Evolutionary conservation across 2,329 filamentous ascomycete genomes (phyloP).

Genomic region (Colletotrichum navitas): DNA sequence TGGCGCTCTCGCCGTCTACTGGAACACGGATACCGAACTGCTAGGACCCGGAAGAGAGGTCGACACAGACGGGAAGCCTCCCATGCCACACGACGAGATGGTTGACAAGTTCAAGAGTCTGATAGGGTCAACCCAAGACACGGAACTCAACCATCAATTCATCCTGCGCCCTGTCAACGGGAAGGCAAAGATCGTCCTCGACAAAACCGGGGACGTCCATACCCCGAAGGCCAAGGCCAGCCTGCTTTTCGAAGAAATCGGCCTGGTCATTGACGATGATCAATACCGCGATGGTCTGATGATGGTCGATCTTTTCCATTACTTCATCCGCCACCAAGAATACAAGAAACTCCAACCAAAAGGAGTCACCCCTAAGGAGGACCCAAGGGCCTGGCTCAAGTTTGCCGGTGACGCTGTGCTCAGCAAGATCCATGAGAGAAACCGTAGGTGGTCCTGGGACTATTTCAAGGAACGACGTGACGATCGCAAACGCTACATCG

Average conservation of each 20-base stretch:
- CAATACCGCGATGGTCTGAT: constrained; percentile 98
- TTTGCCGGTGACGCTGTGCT: constrained; percentile 93
- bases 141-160: constrained; percentile 80
- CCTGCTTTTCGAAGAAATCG: constrained; percentile 95
- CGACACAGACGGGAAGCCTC: constrained; percentile 68
- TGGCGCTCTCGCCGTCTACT: constrained; percentile 92
- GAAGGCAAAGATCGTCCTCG: constrained; percentile 92
- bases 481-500: constrained; percentile 88
- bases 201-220: constrained; percentile 87
- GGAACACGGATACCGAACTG: constrained; percentile 93
- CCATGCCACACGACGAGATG: constrained; percentile 80
- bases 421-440: constrained; percentile 93
- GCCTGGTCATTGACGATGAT: constrained; percentile 95
- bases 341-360: constrained; percentile 95
- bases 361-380: constrained; percentile 82
- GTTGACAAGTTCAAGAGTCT: constrained; percentile 81
- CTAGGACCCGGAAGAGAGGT: constrained; percentile 85
- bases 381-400: constrained; percentile 90
- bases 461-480: constrained; percentile 95
- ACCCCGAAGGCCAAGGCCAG: constrained; percentile 90
- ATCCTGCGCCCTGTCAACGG: constrained; percentile 97
- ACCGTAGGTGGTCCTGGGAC: constrained; percentile 94
- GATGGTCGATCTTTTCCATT: constrained; percentile 98
- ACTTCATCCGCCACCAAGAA: constrained; percentile 97
- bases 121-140: constrained; percentile 78